Evolutionary conservation across 345 rosid species (phyloP), one percentile per base, ranked within the genome.

Genomic region (Salix purpurea): DNA sequence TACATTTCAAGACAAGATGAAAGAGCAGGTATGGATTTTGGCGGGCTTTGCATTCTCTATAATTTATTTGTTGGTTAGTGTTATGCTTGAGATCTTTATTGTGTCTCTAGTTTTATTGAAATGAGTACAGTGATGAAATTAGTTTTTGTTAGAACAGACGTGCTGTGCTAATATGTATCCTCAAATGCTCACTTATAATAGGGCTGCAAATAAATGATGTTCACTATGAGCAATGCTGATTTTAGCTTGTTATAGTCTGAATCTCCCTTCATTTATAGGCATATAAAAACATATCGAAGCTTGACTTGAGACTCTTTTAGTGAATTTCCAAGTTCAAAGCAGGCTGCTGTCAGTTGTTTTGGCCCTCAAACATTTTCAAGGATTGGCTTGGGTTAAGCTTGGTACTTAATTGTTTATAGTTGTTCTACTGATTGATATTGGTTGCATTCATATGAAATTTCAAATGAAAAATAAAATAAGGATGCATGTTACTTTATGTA

Each of bases 1-100:
- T 66, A 94, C 97, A 44, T 94, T 94, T 84, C 97, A 94, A 85
- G 98, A 94, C 88, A 94, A 88, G 90, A 94, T 94, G 98, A 92
- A 88, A 88, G 95, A 94, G 87, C 90, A 94, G 98, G 98, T 94
- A 86, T 26, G 76, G 52, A 42, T 76, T 54, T 52, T 16, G 52
- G 58, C 28, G 62, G 50, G 50, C 50, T 3, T 44, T 44, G 50
- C 16, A 13, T 44, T 44, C 50, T 44, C 50, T 44, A 13, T 44
- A 44, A 44, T 44, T 44, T 44, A 13, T 44, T 44, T 44, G 50
- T 44, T 44, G 50, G 50, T 72, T 37, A 40, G 12, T 66, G 28
- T 58, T 58, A 15, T 72, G 40, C 73, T 48, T 34, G 18, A 39
- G 52, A 34, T 60, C 44, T 8, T 52, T 39, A 30, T 32, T 46